phyloP scores from a whole-genome alignment of 139 green algal genomes.

The Tetraselmis striata region DNA sequence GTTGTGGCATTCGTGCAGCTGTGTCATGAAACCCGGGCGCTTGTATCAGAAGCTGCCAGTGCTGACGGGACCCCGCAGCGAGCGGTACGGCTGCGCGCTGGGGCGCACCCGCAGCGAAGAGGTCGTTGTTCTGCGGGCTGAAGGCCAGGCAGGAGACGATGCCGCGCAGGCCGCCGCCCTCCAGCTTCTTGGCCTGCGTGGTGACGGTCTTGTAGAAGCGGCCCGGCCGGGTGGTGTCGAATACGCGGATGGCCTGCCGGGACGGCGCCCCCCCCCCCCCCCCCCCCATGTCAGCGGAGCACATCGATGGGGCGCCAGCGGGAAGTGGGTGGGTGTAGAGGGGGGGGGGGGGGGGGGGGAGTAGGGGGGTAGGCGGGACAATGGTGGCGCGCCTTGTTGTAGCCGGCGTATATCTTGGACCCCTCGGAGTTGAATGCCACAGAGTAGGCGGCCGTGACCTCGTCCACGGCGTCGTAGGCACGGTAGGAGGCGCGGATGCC shows the following conservation, averaged over 20 bases:
- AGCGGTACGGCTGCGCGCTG: no score
- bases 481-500: constrained; percentile 62
- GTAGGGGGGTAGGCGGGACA: neutral
- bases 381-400: constrained; percentile 30
- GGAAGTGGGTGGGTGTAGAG: neutral
- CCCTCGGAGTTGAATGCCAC: constrained; percentile 64
- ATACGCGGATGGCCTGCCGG: constrained; percentile 36
- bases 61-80: no score
- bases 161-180: constrained; percentile 45
- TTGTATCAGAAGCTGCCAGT: no score
- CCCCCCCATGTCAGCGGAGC: neutral
- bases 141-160: constrained; percentile 79
- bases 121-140: constrained; percentile 34
- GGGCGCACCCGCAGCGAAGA: constrained; percentile 63
- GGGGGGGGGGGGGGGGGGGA: no score
- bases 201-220: constrained; percentile 45
- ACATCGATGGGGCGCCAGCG: neutral
- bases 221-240: constrained; percentile 63
- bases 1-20: no score
- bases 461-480: constrained; percentile 78
- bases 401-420: constrained; percentile 46
- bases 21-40: no score
- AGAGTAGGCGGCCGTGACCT: constrained; percentile 65
- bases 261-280: neutral
- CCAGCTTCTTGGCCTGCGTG: constrained; percentile 29